phyloP scores from a whole-genome alignment of 305 asterid genomes.

The Petunia hybrid region DNA sequence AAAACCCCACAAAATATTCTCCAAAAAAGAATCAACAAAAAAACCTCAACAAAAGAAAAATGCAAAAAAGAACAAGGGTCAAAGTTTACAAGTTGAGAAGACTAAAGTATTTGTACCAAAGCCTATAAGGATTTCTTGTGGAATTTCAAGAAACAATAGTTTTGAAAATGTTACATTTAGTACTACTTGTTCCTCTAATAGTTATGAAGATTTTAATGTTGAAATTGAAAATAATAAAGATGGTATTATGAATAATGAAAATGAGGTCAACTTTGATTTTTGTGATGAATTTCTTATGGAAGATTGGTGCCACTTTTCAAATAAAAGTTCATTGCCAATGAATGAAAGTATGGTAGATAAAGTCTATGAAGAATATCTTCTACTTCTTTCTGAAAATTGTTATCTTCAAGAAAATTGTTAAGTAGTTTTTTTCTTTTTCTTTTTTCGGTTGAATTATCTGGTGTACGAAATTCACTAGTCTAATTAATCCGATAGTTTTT shows the following conservation, averaged over 20 bases:
- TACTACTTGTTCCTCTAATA: too few relatives aligned
- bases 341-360: not conserved
- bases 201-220: too few relatives aligned
- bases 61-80: not conserved
- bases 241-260: too few relatives aligned
- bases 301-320: too few relatives aligned
- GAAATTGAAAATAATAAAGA: too few relatives aligned
- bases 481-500: not conserved
- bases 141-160: not conserved
- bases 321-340: too few relatives aligned
- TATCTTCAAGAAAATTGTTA: not conserved
- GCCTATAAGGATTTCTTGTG: not conserved
- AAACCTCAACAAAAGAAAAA: not conserved
- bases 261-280: not conserved
- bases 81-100: not conserved
- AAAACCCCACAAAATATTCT: not conserved
- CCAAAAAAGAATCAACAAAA: not conserved
- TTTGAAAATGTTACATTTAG: not conserved
- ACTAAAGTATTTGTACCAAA: not conserved
- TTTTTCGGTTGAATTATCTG: not conserved
- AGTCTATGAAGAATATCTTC: constrained; percentile 14
- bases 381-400: constrained; percentile 18
- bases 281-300: not conserved
- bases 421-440: not conserved
- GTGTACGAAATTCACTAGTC: not conserved